phyloP scores from a whole-genome alignment of 2,329 filamentous ascomycete species.

The Aspergillus fumigatiaffinis region DNA sequence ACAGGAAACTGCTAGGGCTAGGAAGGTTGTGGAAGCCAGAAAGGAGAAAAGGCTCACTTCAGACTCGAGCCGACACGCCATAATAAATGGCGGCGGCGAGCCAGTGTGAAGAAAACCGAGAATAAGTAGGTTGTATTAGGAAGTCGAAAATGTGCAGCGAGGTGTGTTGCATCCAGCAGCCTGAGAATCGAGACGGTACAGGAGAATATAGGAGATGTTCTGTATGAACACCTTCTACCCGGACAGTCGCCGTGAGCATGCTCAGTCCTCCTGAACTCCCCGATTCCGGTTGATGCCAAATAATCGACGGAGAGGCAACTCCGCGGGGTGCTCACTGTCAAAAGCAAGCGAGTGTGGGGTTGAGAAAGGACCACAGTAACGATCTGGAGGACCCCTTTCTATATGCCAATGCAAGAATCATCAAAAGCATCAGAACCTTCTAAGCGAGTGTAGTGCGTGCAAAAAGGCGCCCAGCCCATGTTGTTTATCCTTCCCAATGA shows the following conservation, averaged over 20 bases:
- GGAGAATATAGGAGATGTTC: neutral
- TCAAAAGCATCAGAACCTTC: slow-evolving; percentile 25
- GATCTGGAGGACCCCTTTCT: slow-evolving; percentile 15
- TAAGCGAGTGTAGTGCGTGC: slow-evolving; percentile 36
- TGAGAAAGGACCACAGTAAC: slow-evolving; percentile 4
- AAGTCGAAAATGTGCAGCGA: neutral
- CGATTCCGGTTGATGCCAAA: slow-evolving; percentile 6
- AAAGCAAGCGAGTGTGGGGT: slow-evolving; percentile 3
- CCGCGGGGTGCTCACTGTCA: neutral
- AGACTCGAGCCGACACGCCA: neutral
- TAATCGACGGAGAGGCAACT: neutral
- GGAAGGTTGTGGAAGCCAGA: neutral
- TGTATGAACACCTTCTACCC: neutral
- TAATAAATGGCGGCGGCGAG: neutral
- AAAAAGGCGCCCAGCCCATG: slow-evolving; percentile 28
- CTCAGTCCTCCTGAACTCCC: neutral
- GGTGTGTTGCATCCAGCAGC: neutral
- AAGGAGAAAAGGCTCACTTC: neutral
- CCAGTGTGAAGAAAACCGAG: neutral
- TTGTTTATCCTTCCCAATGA: slow-evolving; percentile 17
- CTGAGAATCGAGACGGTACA: neutral
- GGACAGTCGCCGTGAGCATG: neutral
- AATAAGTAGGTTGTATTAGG: neutral
- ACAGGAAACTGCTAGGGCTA: neutral
- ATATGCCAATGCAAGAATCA: slow-evolving; percentile 34